Evolutionary conservation across 2,329 filamentous ascomycete species (phyloP), one percentile per base, ranked within the genome.

Genomic region (Fusarium oligoseptatum): DNA sequence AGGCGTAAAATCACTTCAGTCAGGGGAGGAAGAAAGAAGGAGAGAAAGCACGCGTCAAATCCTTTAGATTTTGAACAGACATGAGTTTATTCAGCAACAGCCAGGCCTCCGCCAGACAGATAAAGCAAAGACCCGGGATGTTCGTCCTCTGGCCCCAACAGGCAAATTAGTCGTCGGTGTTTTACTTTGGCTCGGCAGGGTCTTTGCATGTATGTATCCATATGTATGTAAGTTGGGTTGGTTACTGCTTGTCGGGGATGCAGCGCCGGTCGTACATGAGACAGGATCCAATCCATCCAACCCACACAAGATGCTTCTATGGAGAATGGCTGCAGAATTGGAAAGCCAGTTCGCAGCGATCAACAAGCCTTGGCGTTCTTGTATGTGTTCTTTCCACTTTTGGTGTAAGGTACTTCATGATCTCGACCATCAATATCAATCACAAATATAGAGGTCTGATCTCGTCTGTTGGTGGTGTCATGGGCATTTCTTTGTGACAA

Each of bases 141-240:
- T 41, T 61, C 58, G 48, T 67, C 29, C 37, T 64, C 60, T 50
- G 50, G 34, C 50, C 62, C 62, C 60, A 55, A 63, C 48, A 22
- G 61, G 65, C 34, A 66, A 66, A 66, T 66, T 52, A 61, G 22
- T 65, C 34, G 32, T 55, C 45, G 34, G 64, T 60, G 66, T 64
- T 67, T 67, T 68, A 50, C 60, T 50, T 64, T 68, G 24, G 37
- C 50, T 62, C 50, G 52, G 48, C 68, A 68, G 64, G 68, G 64
- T 65, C 55, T 72, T 60, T 65, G 56, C 68, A 62, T 68, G 57
- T 43, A 68, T 10, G 43, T 62, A 36, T 39, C 34, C 57, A 61
- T 22, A 27, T 39, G 39, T 61, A 61, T 22, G 60, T 45, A 32
- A 45, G 41, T 45, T 45, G 41, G 41, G 65, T 48, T 32, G 37